A percentile compares a stretch with the other conserved stretches of the same genome.
These are phyloP conservation scores for Boletellus deceptivus DNA, from an alignment of 1,284 basidiomycete genomes.

Conservation along the genomic window DNA sequence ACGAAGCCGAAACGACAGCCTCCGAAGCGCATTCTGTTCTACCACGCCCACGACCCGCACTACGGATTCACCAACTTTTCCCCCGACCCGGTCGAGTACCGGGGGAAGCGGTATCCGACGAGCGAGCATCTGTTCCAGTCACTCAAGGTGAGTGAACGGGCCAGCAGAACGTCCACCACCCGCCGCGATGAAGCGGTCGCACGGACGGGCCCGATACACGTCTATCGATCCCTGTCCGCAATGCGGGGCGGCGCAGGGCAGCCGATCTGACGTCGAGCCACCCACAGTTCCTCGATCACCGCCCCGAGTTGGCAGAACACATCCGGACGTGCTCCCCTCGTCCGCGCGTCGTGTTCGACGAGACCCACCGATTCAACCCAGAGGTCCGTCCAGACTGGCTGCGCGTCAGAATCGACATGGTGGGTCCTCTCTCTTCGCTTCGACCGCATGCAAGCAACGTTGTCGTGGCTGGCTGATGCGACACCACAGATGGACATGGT, in stretches of 20 bases:
- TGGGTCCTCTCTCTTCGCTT: conserved; percentile 14
- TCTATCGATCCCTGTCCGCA: not conserved
- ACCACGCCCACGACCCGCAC: conserved; percentile 34
- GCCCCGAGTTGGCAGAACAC: conserved; percentile 38
- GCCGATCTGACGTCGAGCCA: conserved; percentile 9
- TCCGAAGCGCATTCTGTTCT: conserved; percentile 31
- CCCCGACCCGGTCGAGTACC: conserved; percentile 35
- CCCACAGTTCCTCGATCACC: conserved; percentile 35
- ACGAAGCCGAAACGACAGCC: conserved; percentile 3
- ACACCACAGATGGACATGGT: conserved; percentile 34
- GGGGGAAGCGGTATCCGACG: conserved; percentile 37
- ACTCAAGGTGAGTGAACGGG: conserved; percentile 34
- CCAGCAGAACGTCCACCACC: not conserved
- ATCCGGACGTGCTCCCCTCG: conserved; percentile 37
- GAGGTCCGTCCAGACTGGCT: conserved; percentile 39
- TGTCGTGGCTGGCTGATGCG: conserved; percentile 8
- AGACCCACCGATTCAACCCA: conserved; percentile 38
- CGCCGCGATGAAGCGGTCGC: not conserved
- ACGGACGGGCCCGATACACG: not conserved
- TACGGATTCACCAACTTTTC: conserved; percentile 44
- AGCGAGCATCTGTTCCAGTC: conserved; percentile 43
- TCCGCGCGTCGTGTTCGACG: conserved; percentile 38
- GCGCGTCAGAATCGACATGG: conserved; percentile 34
- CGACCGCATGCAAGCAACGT: conserved; percentile 11
- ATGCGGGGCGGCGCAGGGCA: not conserved